Evolutionary conservation across 805 yeast genomes (phyloP).

Genomic region (Lipomyces chichibuensis): DNA sequence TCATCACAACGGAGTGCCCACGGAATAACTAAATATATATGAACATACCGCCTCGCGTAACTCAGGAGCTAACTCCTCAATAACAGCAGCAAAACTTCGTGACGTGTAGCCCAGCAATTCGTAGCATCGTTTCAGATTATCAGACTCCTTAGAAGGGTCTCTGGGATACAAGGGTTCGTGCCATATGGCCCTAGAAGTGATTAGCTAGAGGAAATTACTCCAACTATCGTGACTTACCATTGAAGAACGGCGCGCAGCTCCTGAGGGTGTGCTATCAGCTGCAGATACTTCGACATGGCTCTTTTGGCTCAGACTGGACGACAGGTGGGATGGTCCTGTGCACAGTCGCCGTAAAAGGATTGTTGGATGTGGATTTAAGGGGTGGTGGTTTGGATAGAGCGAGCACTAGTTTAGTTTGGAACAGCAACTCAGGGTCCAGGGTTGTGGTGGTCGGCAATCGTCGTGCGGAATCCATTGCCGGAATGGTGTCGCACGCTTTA

Average conservation of each 20-base stretch:
- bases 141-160: conserved; percentile 48
- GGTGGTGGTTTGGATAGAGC: no score
- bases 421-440: no score
- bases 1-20: background rate
- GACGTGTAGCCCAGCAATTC: conserved; percentile 70
- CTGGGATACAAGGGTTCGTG: conserved; percentile 59
- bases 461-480: no score
- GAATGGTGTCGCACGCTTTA: no score
- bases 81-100: conserved; percentile 92
- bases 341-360: no score
- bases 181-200: conserved; percentile 44
- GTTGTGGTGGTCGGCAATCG: no score
- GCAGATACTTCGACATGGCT: conserved; percentile 31
- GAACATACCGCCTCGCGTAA: conserved; percentile 64
- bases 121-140: conserved; percentile 65
- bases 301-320: background rate
- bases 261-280: conserved; percentile 64
- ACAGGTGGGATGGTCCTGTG: no score
- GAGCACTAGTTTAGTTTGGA: no score
- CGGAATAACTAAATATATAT: background rate
- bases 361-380: no score
- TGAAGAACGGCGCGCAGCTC: conserved; percentile 73
- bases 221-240: conserved; percentile 47
- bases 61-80: conserved; percentile 87
- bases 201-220: background rate